These are phyloP conservation scores for Smallanthus sonchifolius DNA, from an alignment of 129 eudicot genomes.

Conservation along the genomic window DNA sequence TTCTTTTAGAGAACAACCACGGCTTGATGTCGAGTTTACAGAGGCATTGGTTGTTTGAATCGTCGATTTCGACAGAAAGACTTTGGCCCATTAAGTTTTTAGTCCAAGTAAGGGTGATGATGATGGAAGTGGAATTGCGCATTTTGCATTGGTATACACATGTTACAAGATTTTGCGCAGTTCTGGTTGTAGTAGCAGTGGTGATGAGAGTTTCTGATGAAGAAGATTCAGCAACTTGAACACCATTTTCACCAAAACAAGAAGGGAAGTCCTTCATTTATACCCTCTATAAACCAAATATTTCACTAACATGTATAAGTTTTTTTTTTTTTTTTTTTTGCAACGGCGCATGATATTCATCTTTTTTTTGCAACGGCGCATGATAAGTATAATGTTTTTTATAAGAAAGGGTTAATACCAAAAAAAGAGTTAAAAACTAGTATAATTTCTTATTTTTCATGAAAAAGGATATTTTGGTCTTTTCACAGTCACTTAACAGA, in stretches of 20 bases:
- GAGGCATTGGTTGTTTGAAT: constrained; percentile 32
- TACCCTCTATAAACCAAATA: not conserved
- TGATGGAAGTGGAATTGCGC: constrained; percentile 32
- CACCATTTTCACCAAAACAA: constrained; percentile 75
- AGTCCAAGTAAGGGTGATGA: constrained; percentile 62
- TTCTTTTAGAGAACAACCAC: constrained; percentile 64
- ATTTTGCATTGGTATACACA: constrained; percentile 56
- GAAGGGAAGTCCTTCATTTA: constrained; percentile 79
- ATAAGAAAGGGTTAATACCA: no score
- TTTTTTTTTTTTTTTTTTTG: not conserved
- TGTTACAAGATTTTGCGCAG: constrained; percentile 57
- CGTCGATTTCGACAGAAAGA: constrained; percentile 41
- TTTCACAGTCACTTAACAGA: no score
- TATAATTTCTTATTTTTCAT: no score
- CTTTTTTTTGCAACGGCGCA: no score
- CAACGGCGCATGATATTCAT: no score
- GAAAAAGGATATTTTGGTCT: no score
- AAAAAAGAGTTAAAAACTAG: no score
- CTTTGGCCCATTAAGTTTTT: constrained; percentile 68
- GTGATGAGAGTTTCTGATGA: constrained; percentile 24
- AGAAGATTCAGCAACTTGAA: constrained; percentile 54
- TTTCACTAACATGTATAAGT: not conserved
- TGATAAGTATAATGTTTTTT: no score
- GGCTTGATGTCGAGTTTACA: constrained; percentile 64
- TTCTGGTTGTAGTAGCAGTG: constrained; percentile 1